A percentile compares a stretch with the other conserved stretches of the same genome.
These are phyloP conservation scores for Euptelea pleiosperma DNA, from an alignment of 164 flowering plant species.

Conservation along the genomic window DNA sequence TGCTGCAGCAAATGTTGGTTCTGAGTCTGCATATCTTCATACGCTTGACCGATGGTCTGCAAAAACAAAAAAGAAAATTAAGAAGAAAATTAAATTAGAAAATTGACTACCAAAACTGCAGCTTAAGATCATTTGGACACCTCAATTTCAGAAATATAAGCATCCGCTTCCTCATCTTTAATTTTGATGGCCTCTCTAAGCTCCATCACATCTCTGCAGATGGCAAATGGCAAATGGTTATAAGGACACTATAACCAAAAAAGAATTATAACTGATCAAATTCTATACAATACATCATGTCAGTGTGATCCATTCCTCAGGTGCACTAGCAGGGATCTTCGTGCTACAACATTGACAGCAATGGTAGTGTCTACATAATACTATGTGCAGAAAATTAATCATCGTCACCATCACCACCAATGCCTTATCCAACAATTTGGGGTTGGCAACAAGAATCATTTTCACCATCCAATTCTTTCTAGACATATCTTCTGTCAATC, in stretches of 20 bases:
- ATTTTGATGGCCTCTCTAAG: conserved; percentile 77
- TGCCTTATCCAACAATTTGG: no score
- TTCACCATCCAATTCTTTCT: no score
- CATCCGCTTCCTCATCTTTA: conserved; percentile 75
- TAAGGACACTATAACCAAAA: neutral
- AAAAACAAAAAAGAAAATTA: conserved; percentile 7
- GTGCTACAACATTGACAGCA: no score
- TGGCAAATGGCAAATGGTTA: neutral
- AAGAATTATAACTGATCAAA: neutral
- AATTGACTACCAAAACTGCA: neutral
- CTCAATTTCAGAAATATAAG: conserved; percentile 96
- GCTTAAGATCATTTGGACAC: conserved; percentile 25
- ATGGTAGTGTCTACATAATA: no score
- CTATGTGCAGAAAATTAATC: no score
- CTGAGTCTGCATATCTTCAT: conserved; percentile 92
- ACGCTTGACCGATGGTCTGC: conserved; percentile 91
- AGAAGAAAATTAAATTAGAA: conserved; percentile 2
- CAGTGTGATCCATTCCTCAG: neutral
- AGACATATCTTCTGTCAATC: no score
- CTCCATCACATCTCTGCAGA: conserved; percentile 68
- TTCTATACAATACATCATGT: neutral
- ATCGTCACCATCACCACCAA: no score
- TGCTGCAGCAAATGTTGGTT: conserved; percentile 72
- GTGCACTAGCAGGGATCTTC: no score
- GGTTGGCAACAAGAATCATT: no score